Percentiles rank a stretch among this genome's conserved stretches.
phyloP scores from a whole-genome alignment of 441 rosid genomes.

The Biscutella laevigata region DNA sequence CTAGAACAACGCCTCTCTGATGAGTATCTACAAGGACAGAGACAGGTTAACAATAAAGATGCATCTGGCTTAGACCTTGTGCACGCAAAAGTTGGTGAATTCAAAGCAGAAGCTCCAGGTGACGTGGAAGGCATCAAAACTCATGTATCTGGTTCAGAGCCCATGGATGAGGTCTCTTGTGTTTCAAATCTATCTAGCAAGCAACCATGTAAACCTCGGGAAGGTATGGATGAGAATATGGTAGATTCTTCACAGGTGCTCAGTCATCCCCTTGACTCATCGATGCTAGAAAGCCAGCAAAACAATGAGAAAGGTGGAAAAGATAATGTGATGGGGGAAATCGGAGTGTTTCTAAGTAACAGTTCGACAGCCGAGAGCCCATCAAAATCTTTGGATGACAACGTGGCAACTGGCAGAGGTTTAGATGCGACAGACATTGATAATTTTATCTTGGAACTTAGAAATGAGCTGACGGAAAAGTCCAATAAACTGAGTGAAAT shows the following conservation, averaged over 20 bases:
- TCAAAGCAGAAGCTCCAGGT: conserved; percentile 41
- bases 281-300: conserved; percentile 70
- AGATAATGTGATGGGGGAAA: conserved; percentile 46
- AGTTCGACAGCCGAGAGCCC: conserved; percentile 87
- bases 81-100: conserved; percentile 29
- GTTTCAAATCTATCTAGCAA: conserved; percentile 53
- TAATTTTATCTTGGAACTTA: conserved; percentile 48
- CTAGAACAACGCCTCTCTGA: conserved; percentile 79
- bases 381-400: conserved; percentile 41
- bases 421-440: conserved; percentile 32
- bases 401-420: conserved; percentile 32
- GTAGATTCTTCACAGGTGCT: conserved; percentile 72
- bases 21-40: conserved; percentile 55
- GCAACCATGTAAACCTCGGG: conserved; percentile 65
- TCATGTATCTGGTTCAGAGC: conserved; percentile 52
- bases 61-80: conserved; percentile 35
- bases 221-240: conserved; percentile 89
- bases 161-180: conserved; percentile 96
- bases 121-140: conserved; percentile 41
- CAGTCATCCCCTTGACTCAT: conserved; percentile 61
- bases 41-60: conserved; percentile 41
- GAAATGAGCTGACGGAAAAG: conserved; percentile 53
- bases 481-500: conserved; percentile 49
- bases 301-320: conserved; percentile 53
- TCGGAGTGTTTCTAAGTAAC: conserved; percentile 58